phyloP scores from a whole-genome alignment of 495 filamentous ascomycete species.

The Hypoxylon lenormandii region DNA sequence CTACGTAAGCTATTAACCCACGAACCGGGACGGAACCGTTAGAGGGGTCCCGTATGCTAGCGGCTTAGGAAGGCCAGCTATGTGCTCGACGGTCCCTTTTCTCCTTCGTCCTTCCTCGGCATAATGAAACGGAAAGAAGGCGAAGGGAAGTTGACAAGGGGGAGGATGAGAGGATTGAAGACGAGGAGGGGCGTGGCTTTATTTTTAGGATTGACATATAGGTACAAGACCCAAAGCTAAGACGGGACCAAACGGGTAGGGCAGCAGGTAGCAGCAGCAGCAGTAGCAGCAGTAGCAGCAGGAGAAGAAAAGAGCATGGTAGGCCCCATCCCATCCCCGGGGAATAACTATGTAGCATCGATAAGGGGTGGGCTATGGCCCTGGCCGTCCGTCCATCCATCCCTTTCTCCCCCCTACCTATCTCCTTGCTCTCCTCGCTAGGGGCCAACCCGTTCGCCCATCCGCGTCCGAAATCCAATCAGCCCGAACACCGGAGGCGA shows the following conservation, averaged over 20 bases:
- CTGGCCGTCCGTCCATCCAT: constrained; percentile 1
- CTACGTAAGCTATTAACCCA: constrained; percentile 46
- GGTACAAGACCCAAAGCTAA: neutral
- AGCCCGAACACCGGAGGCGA: constrained; percentile 31
- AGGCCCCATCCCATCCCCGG: constrained; percentile 23
- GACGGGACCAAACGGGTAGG: constrained; percentile 18
- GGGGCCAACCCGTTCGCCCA: constrained; percentile 25
- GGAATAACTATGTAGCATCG: constrained; percentile 41
- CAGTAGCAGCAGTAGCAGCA: no score
- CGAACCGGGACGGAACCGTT: constrained; percentile 32
- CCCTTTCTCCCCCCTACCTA: constrained; percentile 5
- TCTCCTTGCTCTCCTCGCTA: constrained; percentile 5
- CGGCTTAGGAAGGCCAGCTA: constrained; percentile 2
- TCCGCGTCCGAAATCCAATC: constrained; percentile 43
- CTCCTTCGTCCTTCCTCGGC: constrained; percentile 9
- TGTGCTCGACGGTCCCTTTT: constrained; percentile 3
- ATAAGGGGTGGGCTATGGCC: constrained; percentile 18
- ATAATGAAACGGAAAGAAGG: constrained; percentile 28
- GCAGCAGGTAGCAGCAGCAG: neutral
- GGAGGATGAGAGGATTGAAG: neutral
- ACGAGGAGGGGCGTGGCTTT: constrained; percentile 15
- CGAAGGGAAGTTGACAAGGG: constrained; percentile 19
- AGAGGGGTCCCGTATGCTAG: constrained; percentile 17
- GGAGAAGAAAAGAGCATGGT: constrained; percentile 10
- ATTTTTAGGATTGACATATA: constrained; percentile 18